phyloP scores from a whole-genome alignment of 2,329 filamentous ascomycete species.

The Meredithiella fracta region DNA sequence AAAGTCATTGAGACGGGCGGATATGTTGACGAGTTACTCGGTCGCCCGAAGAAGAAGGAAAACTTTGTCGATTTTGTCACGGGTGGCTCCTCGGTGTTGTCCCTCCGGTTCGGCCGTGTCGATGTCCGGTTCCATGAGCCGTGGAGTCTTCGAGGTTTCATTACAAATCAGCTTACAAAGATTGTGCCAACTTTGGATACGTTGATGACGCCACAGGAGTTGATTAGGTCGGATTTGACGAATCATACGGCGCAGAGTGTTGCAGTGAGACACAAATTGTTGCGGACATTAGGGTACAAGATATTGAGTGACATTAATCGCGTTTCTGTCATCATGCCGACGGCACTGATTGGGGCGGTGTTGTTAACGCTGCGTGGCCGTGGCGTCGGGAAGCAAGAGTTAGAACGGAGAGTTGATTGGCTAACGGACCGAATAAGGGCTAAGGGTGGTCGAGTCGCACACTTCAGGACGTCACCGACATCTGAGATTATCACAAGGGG shows the following conservation, averaged over 20 bases:
- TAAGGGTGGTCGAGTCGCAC: conserved; percentile 82
- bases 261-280: conserved; percentile 49
- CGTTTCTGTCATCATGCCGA: conserved; percentile 96
- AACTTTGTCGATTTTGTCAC: conserved; percentile 82
- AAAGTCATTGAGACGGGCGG: conserved; percentile 97
- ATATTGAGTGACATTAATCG: conserved; percentile 89
- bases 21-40: conserved; percentile 85
- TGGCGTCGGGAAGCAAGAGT: conserved; percentile 73
- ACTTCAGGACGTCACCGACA: conserved; percentile 70
- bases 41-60: conserved; percentile 89
- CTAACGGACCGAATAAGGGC: conserved; percentile 62
- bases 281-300: conserved; percentile 79
- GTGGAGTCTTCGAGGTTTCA: conserved; percentile 74
- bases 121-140: conserved; percentile 94
- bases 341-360: conserved; percentile 85
- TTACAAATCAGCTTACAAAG: conserved; percentile 52
- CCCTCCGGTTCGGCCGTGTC: conserved; percentile 73
- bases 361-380: conserved; percentile 79
- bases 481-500: conserved; percentile 75
- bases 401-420: conserved; percentile 82
- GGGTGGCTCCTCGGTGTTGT: conserved; percentile 68
- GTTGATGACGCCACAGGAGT: conserved; percentile 20
- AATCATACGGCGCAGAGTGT: conserved; percentile 26
- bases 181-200: conserved; percentile 18
- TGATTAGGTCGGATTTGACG: conserved; percentile 25